Percentiles rank a stretch among this genome's conserved stretches.
Conservation (phyloP, 2,329 filamentous ascomycete genomes). For the Zarea fungicola region DNA sequence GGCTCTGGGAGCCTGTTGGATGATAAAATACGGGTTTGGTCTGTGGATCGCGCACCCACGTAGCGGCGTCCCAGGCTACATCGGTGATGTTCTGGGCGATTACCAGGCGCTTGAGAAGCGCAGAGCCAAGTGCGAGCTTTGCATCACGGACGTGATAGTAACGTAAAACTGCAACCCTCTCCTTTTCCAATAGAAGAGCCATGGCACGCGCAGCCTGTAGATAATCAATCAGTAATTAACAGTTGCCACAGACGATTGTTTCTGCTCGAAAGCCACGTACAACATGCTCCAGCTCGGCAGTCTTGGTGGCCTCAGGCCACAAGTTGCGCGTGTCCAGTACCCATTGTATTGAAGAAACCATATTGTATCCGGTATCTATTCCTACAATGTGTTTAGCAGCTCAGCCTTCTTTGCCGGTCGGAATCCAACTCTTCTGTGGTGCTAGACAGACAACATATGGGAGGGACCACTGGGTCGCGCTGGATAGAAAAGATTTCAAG, state of each 20-base stretch:
- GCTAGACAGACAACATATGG: too few species aligned
- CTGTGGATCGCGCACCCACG: conserved; percentile 49
- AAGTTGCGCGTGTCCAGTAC: conserved; percentile 55
- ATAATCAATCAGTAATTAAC: neutral
- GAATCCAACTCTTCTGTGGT: too few species aligned
- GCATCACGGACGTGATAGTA: conserved; percentile 67
- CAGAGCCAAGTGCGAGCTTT: conserved; percentile 67
- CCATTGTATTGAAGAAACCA: conserved; percentile 48
- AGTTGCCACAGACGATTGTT: neutral
- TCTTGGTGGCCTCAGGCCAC: conserved; percentile 49
- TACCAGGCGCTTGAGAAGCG: conserved; percentile 67
- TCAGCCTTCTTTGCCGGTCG: too few species aligned
- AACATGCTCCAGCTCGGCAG: conserved; percentile 40
- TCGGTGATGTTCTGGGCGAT: conserved; percentile 50
- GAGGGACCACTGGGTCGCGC: too few species aligned
- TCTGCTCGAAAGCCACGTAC: conserved; percentile 30
- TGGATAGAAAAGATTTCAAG: too few species aligned
- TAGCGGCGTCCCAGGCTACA: conserved; percentile 56
- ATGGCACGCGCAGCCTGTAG: conserved; percentile 51
- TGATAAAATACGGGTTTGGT: conserved; percentile 50
- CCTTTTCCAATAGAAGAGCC: conserved; percentile 45
- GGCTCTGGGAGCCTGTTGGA: conserved; percentile 40
- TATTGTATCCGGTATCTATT: too few species aligned
- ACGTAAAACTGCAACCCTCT: conserved; percentile 52
- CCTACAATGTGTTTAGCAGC: too few species aligned